These are phyloP conservation scores for Leccinum arenicola DNA, from an alignment of 768 basidiomycete genomes.

Conservation along the genomic window DNA sequence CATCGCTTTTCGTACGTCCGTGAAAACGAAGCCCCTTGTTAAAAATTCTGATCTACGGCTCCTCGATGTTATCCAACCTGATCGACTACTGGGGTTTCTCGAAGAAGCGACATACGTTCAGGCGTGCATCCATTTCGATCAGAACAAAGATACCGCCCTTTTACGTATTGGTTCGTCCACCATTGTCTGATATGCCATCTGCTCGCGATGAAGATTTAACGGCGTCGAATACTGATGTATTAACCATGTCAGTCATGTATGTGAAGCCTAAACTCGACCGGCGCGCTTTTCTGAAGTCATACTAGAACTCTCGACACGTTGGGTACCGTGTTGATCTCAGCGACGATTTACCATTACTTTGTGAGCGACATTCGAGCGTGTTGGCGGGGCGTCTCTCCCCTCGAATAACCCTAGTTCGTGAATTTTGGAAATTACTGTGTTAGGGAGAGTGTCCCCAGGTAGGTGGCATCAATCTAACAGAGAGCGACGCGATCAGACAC, in stretches of 20 bases:
- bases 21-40: background rate
- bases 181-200: background rate
- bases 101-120: background rate
- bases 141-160: background rate
- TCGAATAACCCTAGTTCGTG: background rate
- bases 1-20: background rate
- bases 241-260: background rate
- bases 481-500: background rate
- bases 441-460: background rate
- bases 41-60: background rate
- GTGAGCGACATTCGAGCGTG: background rate
- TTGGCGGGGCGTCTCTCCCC: background rate
- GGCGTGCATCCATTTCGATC: constrained; percentile 1
- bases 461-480: background rate
- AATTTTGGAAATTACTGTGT: background rate
- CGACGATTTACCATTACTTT: constrained; percentile 3
- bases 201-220: background rate
- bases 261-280: background rate
- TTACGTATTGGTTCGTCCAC: background rate
- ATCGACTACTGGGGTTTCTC: constrained; percentile 2
- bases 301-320: constrained; percentile 1
- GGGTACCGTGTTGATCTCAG: background rate
- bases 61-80: background rate
- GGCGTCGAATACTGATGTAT: background rate
- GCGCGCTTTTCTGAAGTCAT: background rate